These are phyloP conservation scores for Xerocomus nothofagi DNA, from an alignment of 1,284 basidiomycete species.

Conservation along the genomic window DNA sequence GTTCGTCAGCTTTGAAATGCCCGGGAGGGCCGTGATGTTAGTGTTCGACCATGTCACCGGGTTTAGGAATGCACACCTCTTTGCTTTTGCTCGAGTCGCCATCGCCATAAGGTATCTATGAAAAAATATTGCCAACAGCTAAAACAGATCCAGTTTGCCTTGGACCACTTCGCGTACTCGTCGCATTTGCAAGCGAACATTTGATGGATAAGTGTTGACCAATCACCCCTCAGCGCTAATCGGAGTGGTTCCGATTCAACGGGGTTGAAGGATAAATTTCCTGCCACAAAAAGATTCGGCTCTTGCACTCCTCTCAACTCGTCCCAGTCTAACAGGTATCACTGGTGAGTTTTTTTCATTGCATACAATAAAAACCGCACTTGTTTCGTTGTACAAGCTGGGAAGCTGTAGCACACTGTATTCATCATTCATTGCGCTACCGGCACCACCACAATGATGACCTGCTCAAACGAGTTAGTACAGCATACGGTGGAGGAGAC, in stretches of 20 bases:
- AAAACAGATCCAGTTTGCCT: background rate
- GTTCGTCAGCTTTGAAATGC: background rate
- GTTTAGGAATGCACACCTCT: background rate
- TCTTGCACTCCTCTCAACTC: background rate
- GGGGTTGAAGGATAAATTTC: background rate
- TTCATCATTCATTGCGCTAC: too few relatives aligned
- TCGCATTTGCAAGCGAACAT: constrained; percentile 1
- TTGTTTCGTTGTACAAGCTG: background rate
- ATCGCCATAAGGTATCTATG: constrained; percentile 7
- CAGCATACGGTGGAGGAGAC: background rate
- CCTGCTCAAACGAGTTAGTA: background rate
- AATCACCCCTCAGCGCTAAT: background rate
- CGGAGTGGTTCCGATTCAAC: background rate
- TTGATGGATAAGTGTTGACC: constrained; percentile 2
- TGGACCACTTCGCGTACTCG: constrained; percentile 3
- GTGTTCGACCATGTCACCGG: too few relatives aligned
- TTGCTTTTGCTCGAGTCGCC: constrained; percentile 3
- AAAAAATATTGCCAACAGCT: background rate
- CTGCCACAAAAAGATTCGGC: background rate
- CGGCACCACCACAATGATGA: background rate
- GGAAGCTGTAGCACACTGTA: background rate
- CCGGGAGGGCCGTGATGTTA: background rate
- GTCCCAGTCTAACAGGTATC: constrained; percentile 1
- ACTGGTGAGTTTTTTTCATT: background rate
- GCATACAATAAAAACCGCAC: background rate